These are phyloP conservation scores for Echinosophora koreensis DNA, from an alignment of 306 rosid species.

Conservation along the genomic window DNA sequence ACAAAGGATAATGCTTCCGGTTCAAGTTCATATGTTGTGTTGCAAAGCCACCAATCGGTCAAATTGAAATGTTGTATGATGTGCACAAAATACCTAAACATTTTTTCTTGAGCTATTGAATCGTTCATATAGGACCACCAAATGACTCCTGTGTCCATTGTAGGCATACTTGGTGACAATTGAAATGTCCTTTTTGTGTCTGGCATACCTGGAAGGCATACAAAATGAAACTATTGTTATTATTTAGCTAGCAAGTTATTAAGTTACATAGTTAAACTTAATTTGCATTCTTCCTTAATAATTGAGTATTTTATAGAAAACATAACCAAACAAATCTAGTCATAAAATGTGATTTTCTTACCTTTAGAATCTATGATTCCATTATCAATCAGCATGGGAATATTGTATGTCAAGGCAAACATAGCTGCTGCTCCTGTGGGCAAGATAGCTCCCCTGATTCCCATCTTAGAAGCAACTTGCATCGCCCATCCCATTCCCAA, in stretches of 20 bases:
- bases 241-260: too few relatives aligned
- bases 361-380: constrained; percentile 45
- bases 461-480: background rate
- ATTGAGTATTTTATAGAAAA: background rate
- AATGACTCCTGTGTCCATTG: background rate
- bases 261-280: too few relatives aligned
- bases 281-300: background rate
- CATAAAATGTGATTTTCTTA: background rate
- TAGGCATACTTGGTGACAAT: constrained; percentile 6
- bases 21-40: constrained; percentile 35
- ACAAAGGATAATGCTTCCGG: background rate
- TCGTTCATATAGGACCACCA: background rate
- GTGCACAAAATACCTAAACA: background rate
- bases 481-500: background rate
- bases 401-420: background rate
- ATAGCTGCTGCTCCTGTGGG: background rate
- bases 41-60: constrained; percentile 36
- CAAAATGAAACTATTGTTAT: background rate
- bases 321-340: background rate
- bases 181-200: background rate
- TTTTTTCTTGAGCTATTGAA: background rate
- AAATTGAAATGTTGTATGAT: background rate
- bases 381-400: constrained; percentile 45
- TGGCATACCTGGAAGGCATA: constrained; percentile 15
- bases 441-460: background rate